Evolutionary conservation across 305 asterid species (phyloP), one percentile per base, ranked within the genome.

Genomic region (Fraxinus floribunda): DNA sequence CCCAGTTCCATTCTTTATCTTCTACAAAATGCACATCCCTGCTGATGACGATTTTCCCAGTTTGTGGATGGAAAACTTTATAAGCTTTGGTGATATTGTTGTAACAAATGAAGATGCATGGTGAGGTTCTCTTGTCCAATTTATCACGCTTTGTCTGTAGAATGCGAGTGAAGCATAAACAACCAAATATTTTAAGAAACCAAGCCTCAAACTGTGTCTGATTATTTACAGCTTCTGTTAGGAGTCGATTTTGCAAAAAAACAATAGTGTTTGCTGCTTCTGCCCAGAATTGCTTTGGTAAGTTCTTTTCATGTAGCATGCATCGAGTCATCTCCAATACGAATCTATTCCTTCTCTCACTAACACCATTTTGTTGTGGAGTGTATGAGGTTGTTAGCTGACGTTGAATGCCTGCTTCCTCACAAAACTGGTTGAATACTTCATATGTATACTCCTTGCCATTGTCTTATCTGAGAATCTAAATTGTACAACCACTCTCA

Each of bases 41-140:
- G 7, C 46, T 75, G 0, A 79, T 15, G 0, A 79, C 3, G 5
- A 52, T 52, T 3, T 49, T 64, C 1, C 9, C n/a, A 15, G 11
- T 5, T 16, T 75, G 24, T 30, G 80, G 83, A 13, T 82, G 66
- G 24, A 64, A 85, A 41, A 85, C 20, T 32, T 24, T 75, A 7
- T 55, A 78, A 7, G 73, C 73, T 30, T 78, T 55, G 5, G 30
- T 1, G 7, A 32, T 18, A 0, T 1, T 2, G 32, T 3, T 78
- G 5, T 78, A 78, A 5, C 81, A 46, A 24, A 77, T 52, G 44
- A 38, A 7, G 44, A 38, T 38, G 10, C 10, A 10, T 36, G 9
- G 2, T 38, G 10, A 38, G 7, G 10, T 2, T 38, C 9, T 38
- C 0, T 7, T 7, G 44, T 7, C 44, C 44, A 38, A 38, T 38